Percentiles rank a stretch among this genome's conserved stretches.
These are phyloP conservation scores for Licmophora abbreviata DNA, from an alignment of 108 stramenopile genomes.

Conservation along the genomic window DNA sequence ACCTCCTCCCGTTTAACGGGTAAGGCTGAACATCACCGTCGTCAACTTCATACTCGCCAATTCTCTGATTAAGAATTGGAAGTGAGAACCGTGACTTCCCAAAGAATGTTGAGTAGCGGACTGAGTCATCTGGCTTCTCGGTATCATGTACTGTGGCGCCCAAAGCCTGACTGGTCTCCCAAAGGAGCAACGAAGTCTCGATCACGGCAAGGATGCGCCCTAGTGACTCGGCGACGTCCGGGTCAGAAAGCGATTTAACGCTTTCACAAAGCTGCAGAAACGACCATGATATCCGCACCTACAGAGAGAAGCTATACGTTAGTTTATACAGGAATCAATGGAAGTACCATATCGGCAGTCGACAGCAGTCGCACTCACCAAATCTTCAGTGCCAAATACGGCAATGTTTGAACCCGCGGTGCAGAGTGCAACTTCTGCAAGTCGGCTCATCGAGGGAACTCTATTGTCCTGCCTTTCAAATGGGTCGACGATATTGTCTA, in stretches of 20 bases:
- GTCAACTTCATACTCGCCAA: conserved; percentile 25
- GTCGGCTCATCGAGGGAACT: not conserved
- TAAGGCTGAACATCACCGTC: conserved; percentile 11
- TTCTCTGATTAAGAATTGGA: conserved; percentile 23
- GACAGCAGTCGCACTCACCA: conserved; percentile 12
- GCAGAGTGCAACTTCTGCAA: conserved; percentile 2
- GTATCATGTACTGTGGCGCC: not conserved
- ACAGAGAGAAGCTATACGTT: not conserved
- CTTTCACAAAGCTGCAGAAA: conserved; percentile 27
- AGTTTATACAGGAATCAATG: no score
- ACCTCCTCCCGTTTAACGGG: conserved; percentile 4
- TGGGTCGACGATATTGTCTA: not conserved
- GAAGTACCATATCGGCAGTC: not conserved
- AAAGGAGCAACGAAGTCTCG: conserved; percentile 30
- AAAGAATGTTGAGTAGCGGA: conserved; percentile 29
- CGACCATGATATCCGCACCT: conserved; percentile 33
- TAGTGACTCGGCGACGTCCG: conserved; percentile 10
- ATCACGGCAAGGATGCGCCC: conserved; percentile 27
- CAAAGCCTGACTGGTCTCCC: conserved; percentile 35
- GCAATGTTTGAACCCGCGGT: conserved; percentile 8
- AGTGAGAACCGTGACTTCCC: conserved; percentile 16
- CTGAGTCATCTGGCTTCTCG: not conserved
- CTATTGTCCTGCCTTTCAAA: not conserved
- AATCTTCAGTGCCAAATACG: conserved; percentile 22
- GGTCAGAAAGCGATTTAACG: conserved; percentile 1